Base-by-base conservation (phyloP, 805 yeast species). In the Candida railenensis region DNA sequence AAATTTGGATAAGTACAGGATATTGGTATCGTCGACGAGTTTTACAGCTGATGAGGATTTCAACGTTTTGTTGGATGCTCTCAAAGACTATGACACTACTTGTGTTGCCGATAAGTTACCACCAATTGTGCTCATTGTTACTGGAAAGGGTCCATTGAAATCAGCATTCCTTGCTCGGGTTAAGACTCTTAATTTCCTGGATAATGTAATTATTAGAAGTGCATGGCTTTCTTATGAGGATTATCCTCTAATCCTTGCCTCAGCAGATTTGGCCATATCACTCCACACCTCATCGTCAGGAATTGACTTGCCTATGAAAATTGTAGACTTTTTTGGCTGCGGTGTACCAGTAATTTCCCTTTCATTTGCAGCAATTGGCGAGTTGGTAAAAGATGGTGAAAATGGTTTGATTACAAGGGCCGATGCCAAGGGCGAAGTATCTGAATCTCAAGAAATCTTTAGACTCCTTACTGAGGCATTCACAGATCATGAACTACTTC, bases 41-140 rank as follows among this genome's bases (percentile, higher is more conserved):
- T 94, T 90, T 62, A 92, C 99, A 0, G 94, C 95, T 1, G 99
- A 94, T 64, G 99, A 94, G 64, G 96, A 94, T 61, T 81, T 94
- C 46, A 69, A 69, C 20, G 65, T 87, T 33, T 66, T 94, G 15
- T 67, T 92, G 15, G 80, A 82, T 9, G 89, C 96, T 0, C 69
- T 94, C 45, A 75, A 76, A 43, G 52, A 65, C 19, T 84, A 89
- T 52, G 91, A 87, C 43, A 49, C 53, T 9, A 16, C 39, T 8
- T 15, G 56, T n/a, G 18, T 33, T 8, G 7, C 36, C 15, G n/a
- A 12, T 7, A 14, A 3, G 43, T 52, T 75, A 3, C 82, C 83
- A 1, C 76, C 74, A 2, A 58, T 91, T 1, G 62, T 82, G 34
- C 78, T 89, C 44, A 66, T 94, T n/a, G 85, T 94, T n/a, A 94